A percentile compares a stretch with the other conserved stretches of the same genome.
Conservation (phyloP, 2,329 filamentous ascomycete species). For the Pyricularia pennisetigena region DNA sequence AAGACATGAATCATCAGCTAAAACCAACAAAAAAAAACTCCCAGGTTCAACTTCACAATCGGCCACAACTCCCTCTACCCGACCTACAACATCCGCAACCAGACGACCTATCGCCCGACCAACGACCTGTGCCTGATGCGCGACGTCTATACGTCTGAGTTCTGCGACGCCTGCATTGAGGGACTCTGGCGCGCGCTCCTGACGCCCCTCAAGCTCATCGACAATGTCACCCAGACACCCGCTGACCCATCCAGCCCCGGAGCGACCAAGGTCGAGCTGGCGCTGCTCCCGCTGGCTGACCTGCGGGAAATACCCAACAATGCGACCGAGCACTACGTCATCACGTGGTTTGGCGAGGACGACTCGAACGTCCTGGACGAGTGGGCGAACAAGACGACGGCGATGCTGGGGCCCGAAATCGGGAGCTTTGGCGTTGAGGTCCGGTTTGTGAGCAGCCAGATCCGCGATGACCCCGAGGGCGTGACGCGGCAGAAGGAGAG, state of each 20-base stretch:
- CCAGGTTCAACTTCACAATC: neutral
- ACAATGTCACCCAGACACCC: neutral
- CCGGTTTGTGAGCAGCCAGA: neutral
- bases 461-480: neutral
- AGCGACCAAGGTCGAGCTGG: neutral
- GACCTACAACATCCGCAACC: neutral
- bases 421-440: neutral
- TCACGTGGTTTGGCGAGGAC: neutral
- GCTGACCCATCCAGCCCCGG: neutral
- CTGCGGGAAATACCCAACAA: neutral
- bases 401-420: neutral
- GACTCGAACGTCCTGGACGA: neutral
- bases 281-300: neutral
- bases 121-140: neutral
- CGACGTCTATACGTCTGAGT: neutral
- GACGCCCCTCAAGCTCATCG: neutral
- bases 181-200: neutral
- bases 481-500: neutral
- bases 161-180: neutral
- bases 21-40: neutral
- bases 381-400: neutral
- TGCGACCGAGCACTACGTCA: neutral
- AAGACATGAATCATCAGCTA: neutral
- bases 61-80: neutral
- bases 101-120: neutral